Conservation (phyloP, 163 green algal genomes). For the Chlamydomonas reinhardtii region DNA sequence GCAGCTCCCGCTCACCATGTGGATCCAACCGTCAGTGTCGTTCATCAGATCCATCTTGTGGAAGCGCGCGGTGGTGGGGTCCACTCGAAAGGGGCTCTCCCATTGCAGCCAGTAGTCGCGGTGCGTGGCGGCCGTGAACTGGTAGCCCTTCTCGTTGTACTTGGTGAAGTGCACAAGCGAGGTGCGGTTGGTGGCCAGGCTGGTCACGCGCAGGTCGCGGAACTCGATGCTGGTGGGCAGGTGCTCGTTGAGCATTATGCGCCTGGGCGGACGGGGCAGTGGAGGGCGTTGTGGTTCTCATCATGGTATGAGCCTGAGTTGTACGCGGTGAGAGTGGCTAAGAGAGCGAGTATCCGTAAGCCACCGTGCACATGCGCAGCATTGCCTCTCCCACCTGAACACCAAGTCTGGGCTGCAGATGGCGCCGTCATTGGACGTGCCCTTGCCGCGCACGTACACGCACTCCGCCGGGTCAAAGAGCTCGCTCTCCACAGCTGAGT, state of each 20-base stretch:
- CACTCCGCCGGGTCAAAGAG: slow-evolving; percentile 53
- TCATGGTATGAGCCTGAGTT: no score
- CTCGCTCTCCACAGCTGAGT: slow-evolving; percentile 50
- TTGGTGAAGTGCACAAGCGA: slow-evolving; percentile 56
- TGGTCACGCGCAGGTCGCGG: slow-evolving; percentile 30
- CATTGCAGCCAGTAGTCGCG: slow-evolving; percentile 67
- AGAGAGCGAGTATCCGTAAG: no score
- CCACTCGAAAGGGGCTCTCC: slow-evolving; percentile 56
- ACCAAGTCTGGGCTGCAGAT: slow-evolving; percentile 52
- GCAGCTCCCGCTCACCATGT: neutral
- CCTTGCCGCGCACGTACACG: slow-evolving; percentile 38
- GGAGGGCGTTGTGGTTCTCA: no score
- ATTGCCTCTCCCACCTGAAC: neutral
- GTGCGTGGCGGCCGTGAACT: slow-evolving; percentile 61
- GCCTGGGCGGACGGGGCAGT: neutral
- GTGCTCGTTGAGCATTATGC: slow-evolving; percentile 69
- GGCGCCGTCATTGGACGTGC: slow-evolving; percentile 41
- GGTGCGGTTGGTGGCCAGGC: slow-evolving; percentile 55
- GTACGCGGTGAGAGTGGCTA: no score
- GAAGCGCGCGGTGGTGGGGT: slow-evolving; percentile 37
- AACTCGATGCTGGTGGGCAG: slow-evolving; percentile 30
- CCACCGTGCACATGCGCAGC: no score
- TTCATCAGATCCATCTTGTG: slow-evolving; percentile 8
- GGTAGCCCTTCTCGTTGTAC: slow-evolving; percentile 74
- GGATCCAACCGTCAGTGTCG: neutral